A percentile compares a stretch with the other conserved stretches of the same genome.
Evolutionary conservation across 2,329 filamentous ascomycete genomes (phyloP).

Genomic region (Venturia asperata): DNA sequence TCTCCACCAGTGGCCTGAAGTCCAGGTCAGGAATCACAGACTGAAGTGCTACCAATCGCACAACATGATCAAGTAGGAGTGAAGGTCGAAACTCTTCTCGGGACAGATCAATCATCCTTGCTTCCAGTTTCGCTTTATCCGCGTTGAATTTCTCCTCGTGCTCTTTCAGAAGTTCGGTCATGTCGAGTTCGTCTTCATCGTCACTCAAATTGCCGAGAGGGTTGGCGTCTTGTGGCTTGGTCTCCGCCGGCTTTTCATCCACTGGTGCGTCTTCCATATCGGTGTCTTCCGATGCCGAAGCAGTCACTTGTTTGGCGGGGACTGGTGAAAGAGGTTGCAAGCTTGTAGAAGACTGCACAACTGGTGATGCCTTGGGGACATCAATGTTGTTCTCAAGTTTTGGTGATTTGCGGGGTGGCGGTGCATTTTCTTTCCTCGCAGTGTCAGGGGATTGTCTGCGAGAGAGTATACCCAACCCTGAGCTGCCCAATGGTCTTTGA

Average conservation of each 20-base stretch:
- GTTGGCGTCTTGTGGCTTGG: conserved; percentile 3
- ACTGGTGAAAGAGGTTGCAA: background rate
- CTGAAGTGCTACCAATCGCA: conserved; percentile 15
- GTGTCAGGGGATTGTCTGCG: background rate
- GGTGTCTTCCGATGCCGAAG: conserved; percentile 4
- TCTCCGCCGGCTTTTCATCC: background rate
- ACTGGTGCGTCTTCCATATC: conserved; percentile 14
- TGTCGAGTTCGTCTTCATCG: conserved; percentile 18
- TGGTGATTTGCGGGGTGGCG: conserved; percentile 8
- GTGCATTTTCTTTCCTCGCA: background rate
- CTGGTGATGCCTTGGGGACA: background rate
- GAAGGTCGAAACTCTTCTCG: conserved; percentile 14
- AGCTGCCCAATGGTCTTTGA: background rate
- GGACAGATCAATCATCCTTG: conserved; percentile 20
- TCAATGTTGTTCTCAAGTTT: background rate
- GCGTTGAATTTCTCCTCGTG: conserved; percentile 19
- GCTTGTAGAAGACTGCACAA: background rate
- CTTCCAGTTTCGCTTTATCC: conserved; percentile 19
- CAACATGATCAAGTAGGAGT: conserved; percentile 14
- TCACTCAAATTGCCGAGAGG: conserved; percentile 9
- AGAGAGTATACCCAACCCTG: background rate
- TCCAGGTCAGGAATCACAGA: conserved; percentile 13
- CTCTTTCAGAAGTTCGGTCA: conserved; percentile 15
- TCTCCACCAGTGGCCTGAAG: conserved; percentile 6
- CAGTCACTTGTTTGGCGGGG: background rate